These are phyloP conservation scores for Microbotryomycetes sp. DNA, from an alignment of 1,284 basidiomycete species.

Conservation along the genomic window DNA sequence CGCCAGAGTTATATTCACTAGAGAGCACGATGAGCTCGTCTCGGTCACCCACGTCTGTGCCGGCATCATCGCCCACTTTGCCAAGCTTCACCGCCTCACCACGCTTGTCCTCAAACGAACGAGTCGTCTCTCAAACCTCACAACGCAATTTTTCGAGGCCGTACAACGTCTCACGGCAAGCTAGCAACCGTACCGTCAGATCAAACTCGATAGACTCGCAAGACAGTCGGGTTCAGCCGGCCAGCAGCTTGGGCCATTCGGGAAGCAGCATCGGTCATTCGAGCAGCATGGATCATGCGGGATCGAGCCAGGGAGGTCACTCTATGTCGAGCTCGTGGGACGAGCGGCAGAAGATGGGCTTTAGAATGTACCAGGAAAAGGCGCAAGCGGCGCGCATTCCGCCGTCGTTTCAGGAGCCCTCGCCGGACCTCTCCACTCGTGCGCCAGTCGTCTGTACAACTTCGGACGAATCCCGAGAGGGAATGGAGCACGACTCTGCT, in stretches of 20 bases:
- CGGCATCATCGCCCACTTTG: not conserved
- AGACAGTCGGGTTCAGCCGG: not conserved
- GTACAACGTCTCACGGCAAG: not conserved
- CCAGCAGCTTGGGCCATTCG: constrained; percentile 6
- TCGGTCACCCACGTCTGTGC: constrained; percentile 7
- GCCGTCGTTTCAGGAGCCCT: too few relatives aligned
- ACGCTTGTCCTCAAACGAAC: not conserved
- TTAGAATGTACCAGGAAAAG: constrained; percentile 7
- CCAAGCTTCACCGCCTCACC: not conserved
- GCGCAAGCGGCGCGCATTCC: not conserved
- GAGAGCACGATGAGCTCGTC: not conserved
- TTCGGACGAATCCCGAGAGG: too few relatives aligned
- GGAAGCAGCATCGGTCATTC: not conserved
- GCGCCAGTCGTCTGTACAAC: too few relatives aligned
- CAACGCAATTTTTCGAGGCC: constrained; percentile 26
- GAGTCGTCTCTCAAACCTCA: constrained; percentile 1
- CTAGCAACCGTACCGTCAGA: not conserved
- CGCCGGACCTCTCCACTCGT: too few relatives aligned
- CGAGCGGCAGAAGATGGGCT: constrained; percentile 1
- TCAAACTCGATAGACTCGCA: constrained; percentile 10
- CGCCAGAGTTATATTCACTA: too few relatives aligned
- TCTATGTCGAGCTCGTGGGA: constrained; percentile 20
- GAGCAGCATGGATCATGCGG: constrained; percentile 5
- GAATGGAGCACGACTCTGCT: too few relatives aligned
- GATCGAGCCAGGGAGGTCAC: constrained; percentile 9